Conservation (phyloP, 352 stramenopile genomes). For the Phytopythium litorale region DNA sequence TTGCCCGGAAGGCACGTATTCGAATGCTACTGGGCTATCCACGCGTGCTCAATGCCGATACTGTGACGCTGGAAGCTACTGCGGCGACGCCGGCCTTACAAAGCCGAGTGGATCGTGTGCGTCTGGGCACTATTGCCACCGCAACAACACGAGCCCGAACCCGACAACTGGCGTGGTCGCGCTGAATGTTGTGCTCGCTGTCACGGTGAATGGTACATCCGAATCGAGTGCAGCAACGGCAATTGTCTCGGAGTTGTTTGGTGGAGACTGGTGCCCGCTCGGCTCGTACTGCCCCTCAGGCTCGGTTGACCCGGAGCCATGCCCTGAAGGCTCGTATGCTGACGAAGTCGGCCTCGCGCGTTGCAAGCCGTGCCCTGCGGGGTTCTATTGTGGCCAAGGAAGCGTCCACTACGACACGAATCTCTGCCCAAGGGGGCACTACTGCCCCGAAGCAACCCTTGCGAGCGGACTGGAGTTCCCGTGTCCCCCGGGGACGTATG, state of each 20-base stretch:
- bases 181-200: conserved; percentile 9
- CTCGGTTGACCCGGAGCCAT: conserved; percentile 24
- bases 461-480: conserved; percentile 39
- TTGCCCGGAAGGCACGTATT: conserved; percentile 64
- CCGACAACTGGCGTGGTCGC: conserved; percentile 29
- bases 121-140: conserved; percentile 47
- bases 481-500: conserved; percentile 81
- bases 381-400: conserved; percentile 48
- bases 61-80: conserved; percentile 58
- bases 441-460: conserved; percentile 69
- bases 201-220: not conserved
- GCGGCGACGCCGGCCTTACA: conserved; percentile 23
- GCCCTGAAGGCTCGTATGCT: conserved; percentile 38
- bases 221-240: not conserved
- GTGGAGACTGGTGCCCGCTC: conserved; percentile 37
- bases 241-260: conserved; percentile 6
- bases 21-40: conserved; percentile 37
- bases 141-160: conserved; percentile 36
- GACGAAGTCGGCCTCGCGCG: conserved; percentile 18
- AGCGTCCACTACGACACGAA: conserved; percentile 36
- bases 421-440: conserved; percentile 75
- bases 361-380: conserved; percentile 33
- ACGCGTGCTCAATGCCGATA: conserved; percentile 44
- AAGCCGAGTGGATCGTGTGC: conserved; percentile 33
- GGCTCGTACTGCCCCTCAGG: conserved; percentile 52